phyloP scores from a whole-genome alignment of 192 early-diverging fungal species.

The Coemansia sp. region DNA sequence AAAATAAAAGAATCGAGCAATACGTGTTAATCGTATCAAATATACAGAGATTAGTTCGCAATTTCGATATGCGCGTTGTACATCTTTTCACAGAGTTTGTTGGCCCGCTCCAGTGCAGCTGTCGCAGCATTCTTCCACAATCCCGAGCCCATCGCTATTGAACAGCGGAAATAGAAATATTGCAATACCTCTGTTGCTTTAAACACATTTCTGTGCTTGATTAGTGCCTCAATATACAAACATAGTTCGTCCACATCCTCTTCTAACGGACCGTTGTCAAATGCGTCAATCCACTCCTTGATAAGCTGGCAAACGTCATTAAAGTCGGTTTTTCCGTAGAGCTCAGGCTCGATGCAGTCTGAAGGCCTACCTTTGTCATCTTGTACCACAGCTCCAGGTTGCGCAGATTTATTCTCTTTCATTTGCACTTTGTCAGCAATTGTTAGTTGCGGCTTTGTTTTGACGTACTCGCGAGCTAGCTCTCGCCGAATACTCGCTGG shows the following conservation, averaged over 20 bases:
- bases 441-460: conserved; percentile 16
- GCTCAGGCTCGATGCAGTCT: conserved; percentile 10
- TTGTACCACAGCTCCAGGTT: background rate
- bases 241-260: conserved; percentile 36
- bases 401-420: background rate
- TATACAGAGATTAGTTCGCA: background rate
- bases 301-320: conserved; percentile 23
- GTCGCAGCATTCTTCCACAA: conserved; percentile 21
- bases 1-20: too few relatives aligned
- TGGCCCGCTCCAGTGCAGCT: conserved; percentile 8
- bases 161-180: conserved; percentile 14
- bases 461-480: conserved; percentile 33
- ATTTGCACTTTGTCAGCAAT: background rate
- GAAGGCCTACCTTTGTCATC: background rate
- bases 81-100: conserved; percentile 23
- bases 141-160: background rate
- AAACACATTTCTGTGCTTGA: conserved; percentile 22
- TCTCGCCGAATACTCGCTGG: conserved; percentile 40
- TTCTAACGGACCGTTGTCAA: conserved; percentile 13
- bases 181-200: conserved; percentile 15
- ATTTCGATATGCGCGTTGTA: conserved; percentile 25
- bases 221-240: conserved; percentile 30
- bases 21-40: background rate
- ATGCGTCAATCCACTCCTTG: conserved; percentile 25
- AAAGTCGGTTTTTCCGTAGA: conserved; percentile 22